phyloP scores from a whole-genome alignment of 176 grass and related monocot genomes.

The Oryza meyeriana region DNA sequence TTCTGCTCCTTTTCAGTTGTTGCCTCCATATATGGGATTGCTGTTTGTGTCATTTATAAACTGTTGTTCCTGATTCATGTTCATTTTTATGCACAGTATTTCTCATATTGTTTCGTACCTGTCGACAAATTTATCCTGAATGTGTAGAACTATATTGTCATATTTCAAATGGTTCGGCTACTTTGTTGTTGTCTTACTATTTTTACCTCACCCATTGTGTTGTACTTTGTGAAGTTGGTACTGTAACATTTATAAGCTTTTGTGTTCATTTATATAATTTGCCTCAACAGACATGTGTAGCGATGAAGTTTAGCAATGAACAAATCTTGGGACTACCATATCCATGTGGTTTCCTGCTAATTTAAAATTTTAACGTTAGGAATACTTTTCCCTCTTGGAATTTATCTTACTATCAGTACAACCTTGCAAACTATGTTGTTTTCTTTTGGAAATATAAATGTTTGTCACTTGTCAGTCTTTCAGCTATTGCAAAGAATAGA shows the following conservation, averaged over 20 bases:
- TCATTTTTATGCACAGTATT: slow-evolving; percentile 5
- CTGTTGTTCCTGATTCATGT: neutral
- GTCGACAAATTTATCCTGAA: slow-evolving; percentile 27
- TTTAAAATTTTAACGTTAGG: neutral
- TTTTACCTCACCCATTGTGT: slow-evolving; percentile 1
- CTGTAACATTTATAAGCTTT: neutral
- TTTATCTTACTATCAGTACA: slow-evolving; percentile 8
- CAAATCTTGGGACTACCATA: neutral
- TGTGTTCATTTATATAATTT: neutral
- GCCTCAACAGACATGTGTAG: neutral
- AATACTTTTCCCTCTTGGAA: neutral
- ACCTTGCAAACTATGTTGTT: neutral
- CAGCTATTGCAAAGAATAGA: slow-evolving; percentile 82
- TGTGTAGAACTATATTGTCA: slow-evolving; percentile 8
- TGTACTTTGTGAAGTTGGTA: neutral
- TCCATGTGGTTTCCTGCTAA: neutral
- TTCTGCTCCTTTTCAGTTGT: neutral
- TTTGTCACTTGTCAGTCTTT: slow-evolving; percentile 62
- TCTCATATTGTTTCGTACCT: neutral
- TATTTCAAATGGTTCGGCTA: slow-evolving; percentile 3
- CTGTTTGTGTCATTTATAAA: neutral
- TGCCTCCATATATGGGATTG: slow-evolving; percentile 6
- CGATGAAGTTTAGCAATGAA: neutral
- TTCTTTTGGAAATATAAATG: slow-evolving; percentile 32
- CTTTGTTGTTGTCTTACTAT: neutral